Percentiles rank a stretch among this genome's conserved stretches.
Conservation (phyloP, 257 asterid species). For the Fraxinus americana region DNA sequence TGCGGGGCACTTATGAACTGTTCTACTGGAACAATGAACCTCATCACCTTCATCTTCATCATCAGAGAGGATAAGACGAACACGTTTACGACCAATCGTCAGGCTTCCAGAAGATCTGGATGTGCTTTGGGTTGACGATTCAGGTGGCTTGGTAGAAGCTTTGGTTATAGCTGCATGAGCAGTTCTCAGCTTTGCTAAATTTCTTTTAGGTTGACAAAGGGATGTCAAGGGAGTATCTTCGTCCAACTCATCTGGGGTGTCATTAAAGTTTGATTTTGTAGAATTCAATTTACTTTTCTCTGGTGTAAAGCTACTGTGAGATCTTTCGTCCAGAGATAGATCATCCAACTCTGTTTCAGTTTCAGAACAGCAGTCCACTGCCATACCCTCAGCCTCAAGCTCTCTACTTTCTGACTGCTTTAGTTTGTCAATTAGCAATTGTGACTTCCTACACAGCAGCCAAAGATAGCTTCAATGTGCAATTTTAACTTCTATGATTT, state of each 20-base stretch:
- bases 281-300: slow-evolving; percentile 34
- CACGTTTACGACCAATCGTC: slow-evolving; percentile 67
- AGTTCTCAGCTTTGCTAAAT: slow-evolving; percentile 37
- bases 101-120: slow-evolving; percentile 57
- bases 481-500: not conserved
- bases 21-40: slow-evolving; percentile 39
- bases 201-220: slow-evolving; percentile 44
- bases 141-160: slow-evolving; percentile 40
- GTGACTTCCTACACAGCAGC: slow-evolving; percentile 62
- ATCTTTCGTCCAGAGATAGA: slow-evolving; percentile 47
- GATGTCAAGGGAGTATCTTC: slow-evolving; percentile 58
- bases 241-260: slow-evolving; percentile 43
- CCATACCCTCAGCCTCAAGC: slow-evolving; percentile 39
- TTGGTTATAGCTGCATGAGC: slow-evolving; percentile 29
- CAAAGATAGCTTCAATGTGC: slow-evolving; percentile 22
- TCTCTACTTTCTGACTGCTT: slow-evolving; percentile 49
- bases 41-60: slow-evolving; percentile 66
- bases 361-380: slow-evolving; percentile 73
- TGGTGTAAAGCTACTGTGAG: slow-evolving; percentile 55
- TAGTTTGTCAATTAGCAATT: slow-evolving; percentile 56
- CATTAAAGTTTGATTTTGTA: slow-evolving; percentile 37
- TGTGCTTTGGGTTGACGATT: slow-evolving; percentile 44
- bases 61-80: slow-evolving; percentile 79
- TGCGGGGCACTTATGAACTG: slow-evolving; percentile 30
- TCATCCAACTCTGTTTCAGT: slow-evolving; percentile 64